Base-by-base conservation (phyloP, 768 basidiomycete genomes). In the Suillus variegatus region DNA sequence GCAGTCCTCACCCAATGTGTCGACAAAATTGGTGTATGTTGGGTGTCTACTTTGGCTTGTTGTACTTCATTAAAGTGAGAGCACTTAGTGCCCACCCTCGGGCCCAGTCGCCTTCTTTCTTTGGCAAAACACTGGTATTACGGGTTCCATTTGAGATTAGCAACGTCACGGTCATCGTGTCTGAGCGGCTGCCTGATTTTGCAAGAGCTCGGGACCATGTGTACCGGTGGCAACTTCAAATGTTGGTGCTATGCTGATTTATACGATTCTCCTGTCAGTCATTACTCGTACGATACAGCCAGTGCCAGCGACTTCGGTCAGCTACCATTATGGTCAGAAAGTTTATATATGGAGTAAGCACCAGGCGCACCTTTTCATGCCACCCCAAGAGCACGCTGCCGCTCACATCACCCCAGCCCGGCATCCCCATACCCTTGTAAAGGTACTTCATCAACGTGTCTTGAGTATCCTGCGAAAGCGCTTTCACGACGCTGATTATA, bases 381-480 rank as follows among this genome's bases (percentile, higher is more conserved):
- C 97, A 98, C 16, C 89, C 92, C 14, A 76, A 77, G 43, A 91
- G 77, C 44, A 90, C 87, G 67, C 86, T 88, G 51, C 88, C 87
- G 69, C 82, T 86, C 64, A 88, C 81, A 67, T 89, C 88, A 38
- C 86, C 83, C 75, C 85, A 82, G 18, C 82, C 88, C 2, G 83
- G 81, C 71, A 84, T 77, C 20, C 82, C 86, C 96, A 97, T 98
- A 18, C 94, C 96, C 80, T 99, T 99, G 86, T 98, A 99, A 18
- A 99, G 81, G 74, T 97, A 99, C 75, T 96, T 97, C 97, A 97
- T 99, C 38, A 58, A 32, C 40, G 90, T 92, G 73, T 97, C 97
- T 72, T 95, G 93, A 52, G 85, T 80, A 60, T 93, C 90, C 69
- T 84, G 84, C 3, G 89, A 84, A 38, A 98, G 83, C 0, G 83